phyloP scores from a whole-genome alignment of 2,329 filamentous ascomycete genomes.

The Penicillium expansum region DNA sequence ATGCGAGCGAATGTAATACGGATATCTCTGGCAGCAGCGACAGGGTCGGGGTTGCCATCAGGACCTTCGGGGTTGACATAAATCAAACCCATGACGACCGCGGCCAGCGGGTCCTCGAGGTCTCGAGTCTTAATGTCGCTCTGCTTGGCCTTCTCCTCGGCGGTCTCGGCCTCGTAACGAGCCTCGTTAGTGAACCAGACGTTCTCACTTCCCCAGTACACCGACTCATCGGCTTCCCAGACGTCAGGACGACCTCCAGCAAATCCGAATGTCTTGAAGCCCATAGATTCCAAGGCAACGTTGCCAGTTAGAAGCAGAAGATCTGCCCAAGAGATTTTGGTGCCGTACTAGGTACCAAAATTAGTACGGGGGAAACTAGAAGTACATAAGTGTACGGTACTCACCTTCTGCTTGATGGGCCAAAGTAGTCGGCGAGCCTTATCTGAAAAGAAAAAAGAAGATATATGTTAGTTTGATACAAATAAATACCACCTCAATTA shows the following conservation, averaged over 20 bases:
- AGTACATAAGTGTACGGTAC: not conserved
- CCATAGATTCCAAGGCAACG: constrained; percentile 74
- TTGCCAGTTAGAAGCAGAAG: constrained; percentile 70
- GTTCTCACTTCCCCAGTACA: constrained; percentile 73
- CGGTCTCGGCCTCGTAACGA: constrained; percentile 58
- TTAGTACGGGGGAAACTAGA: not conserved
- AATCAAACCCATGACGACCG: constrained; percentile 73
- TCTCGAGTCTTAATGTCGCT: constrained; percentile 58
- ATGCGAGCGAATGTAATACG: constrained; percentile 72
- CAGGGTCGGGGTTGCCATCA: constrained; percentile 67
- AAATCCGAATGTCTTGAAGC: constrained; percentile 70
- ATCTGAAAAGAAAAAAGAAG: constrained; percentile 44
- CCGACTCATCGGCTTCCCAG: constrained; percentile 72
- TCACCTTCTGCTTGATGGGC: constrained; percentile 72
- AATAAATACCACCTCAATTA: no score
- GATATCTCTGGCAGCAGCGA: constrained; percentile 69
- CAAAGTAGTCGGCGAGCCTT: constrained; percentile 76
- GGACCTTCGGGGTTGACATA: constrained; percentile 81
- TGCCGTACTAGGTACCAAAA: constrained; percentile 55
- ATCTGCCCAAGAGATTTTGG: constrained; percentile 79
- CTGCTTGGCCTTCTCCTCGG: constrained; percentile 41
- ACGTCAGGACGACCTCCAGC: constrained; percentile 69
- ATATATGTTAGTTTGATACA: not conserved
- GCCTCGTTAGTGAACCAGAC: constrained; percentile 67
- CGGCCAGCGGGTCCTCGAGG: constrained; percentile 65